Base-by-base conservation (phyloP, 2,329 filamentous ascomycete species). In the Sclerotinia trifoliorum region DNA sequence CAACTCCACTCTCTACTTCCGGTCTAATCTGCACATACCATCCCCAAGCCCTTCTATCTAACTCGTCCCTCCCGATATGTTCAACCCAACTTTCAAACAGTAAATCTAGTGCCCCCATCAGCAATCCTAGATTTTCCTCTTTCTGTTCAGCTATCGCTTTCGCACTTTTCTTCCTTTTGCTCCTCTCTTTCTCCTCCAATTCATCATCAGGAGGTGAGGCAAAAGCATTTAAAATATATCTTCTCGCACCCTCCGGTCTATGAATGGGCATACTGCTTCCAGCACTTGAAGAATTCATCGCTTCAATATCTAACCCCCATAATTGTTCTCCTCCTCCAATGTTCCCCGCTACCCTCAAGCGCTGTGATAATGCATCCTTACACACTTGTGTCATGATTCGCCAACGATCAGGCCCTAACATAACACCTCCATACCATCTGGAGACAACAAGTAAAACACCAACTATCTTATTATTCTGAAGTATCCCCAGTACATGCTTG, bases 21-120 rank as follows among this genome's bases (percentile, higher is more conserved):
- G 93, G 93, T 71, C 93, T 83, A 26, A 94, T 87, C 29, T 85
- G 84, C 1, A 90, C 82, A 78, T 96, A 96, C 93, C 93, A 96
- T 15, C 81, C 81, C 91, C 92, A 96, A 24, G 92, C 91, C 69
- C 88, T 85, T 70, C 84, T 83, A 76, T 96, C 91, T 65, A 96
- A 80, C 74, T 96, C 91, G 21, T 85, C 82, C 5, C 80, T 79
- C 35, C 79, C 83, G 46, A 96, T 77, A 42, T 86, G 83, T n/a
- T 81, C 79, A 0, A 84, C 83, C 93, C 93, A 96, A 70, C 91
- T 94, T 58, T 84, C 82, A 74, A 88, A 93, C 1, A 96, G 77
- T 26, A 92, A 77, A 70, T 93, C 85, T 68, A 96, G 80, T 0
- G 91, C 88, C 4, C 86, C 89, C 0, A 96, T 81, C 3, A 96